These are phyloP conservation scores for Aspergillaceae sp. DNA, from an alignment of 2,329 filamentous ascomycete species.

Conservation along the genomic window DNA sequence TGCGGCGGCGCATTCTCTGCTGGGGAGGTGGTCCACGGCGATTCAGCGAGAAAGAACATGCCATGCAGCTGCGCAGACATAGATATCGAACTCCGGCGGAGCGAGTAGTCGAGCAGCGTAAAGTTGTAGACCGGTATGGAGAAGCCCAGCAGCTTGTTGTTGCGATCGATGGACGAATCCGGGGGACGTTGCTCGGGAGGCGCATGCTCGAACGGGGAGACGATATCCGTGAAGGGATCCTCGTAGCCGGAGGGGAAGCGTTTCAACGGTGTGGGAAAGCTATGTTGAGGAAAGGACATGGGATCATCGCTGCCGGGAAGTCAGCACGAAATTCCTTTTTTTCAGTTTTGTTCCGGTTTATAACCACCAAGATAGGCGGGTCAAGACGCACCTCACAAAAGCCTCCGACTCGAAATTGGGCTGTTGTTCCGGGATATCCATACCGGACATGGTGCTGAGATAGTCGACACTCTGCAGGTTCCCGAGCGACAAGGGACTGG, in stretches of 20 bases:
- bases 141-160: constrained; percentile 67
- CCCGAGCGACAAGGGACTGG: constrained; percentile 48
- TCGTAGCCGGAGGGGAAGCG: constrained; percentile 42
- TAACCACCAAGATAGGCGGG: neutral
- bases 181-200: constrained; percentile 43
- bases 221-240: constrained; percentile 46
- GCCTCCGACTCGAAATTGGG: constrained; percentile 54
- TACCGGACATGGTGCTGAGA: constrained; percentile 41
- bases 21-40: constrained; percentile 51
- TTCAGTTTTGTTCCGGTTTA: no score
- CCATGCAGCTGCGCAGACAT: constrained; percentile 56
- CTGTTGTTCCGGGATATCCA: constrained; percentile 51
- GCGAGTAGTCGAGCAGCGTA: constrained; percentile 51
- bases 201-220: constrained; percentile 34
- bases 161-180: constrained; percentile 53
- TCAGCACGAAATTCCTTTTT: constrained; percentile 1
- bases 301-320: constrained; percentile 46
- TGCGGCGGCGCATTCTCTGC: constrained; percentile 49
- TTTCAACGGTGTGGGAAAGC: constrained; percentile 35
- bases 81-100: constrained; percentile 48
- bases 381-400: constrained; percentile 47
- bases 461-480: constrained; percentile 43
- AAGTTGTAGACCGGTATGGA: constrained; percentile 55
- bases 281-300: constrained; percentile 37
- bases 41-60: constrained; percentile 62